Evolutionary conservation across 2,329 filamentous ascomycete genomes (phyloP), one percentile per base, ranked within the genome.

Genomic region (Colletotrichum melonis): DNA sequence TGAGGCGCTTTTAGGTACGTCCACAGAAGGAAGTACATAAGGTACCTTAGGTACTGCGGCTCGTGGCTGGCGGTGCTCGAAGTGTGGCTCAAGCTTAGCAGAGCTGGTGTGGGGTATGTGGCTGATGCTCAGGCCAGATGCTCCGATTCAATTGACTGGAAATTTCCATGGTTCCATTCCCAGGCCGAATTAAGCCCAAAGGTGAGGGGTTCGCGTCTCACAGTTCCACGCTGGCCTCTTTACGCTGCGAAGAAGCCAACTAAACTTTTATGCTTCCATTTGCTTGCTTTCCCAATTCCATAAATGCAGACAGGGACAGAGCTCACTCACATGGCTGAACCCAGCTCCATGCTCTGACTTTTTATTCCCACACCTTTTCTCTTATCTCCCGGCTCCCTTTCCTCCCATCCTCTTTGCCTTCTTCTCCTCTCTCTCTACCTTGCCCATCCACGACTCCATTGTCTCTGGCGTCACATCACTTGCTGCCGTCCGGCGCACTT

Each of bases 151-250:
- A 67, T 72, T 72, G 64, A 69, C 69, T 72, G 69, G 72, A 68
- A 68, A 72, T 56, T 69, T 74, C 69, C 70, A 73, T 56, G 69
- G 68, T 74, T 68, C 72, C 63, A 67, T 72, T 67, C 58, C 56
- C 60, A 56, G 26, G 42, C 30, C 71, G 26, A 66, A 68, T 72
- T 64, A 52, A 72, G 72, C 58, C 46, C 30, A 54, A 67, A 57
- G 54, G 62, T 63, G 67, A 73, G 70, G 70, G 71, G 71, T 67
- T 63, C 65, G 63, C 49, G 72, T 74, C 72, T 71, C 60, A 73
- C 67, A 73, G 65, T 81, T 86, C 83, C 84, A 86, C 82, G 82
- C 79, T 86, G 84, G 84, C 84, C 84, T 86, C 80, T 82, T 85
- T 82, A 72, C 70, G 75, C 54, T 75, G 73, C 71, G 67, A 78